Evolutionary conservation across 495 filamentous ascomycete genomes (phyloP).

Genomic region (Neurospora sp.): DNA sequence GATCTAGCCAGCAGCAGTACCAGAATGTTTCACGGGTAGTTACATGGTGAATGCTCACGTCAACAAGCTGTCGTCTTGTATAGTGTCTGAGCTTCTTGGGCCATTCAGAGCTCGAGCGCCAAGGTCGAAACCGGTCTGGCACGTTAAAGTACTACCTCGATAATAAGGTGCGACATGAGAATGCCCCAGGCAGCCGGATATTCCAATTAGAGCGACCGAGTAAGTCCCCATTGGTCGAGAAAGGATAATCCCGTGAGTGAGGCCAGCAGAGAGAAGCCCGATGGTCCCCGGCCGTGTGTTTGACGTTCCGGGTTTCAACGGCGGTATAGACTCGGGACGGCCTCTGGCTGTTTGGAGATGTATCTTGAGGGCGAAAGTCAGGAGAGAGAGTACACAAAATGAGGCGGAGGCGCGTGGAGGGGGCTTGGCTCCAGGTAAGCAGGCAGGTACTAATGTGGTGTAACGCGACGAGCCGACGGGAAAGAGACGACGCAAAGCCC

Average conservation of each 20-base stretch:
- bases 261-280: not conserved
- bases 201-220: not conserved
- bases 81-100: not conserved
- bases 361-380: not conserved
- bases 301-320: not conserved
- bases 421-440: not conserved
- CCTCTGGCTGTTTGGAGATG: not conserved
- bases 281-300: not conserved
- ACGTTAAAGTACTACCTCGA: not conserved
- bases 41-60: not conserved
- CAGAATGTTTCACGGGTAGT: not conserved
- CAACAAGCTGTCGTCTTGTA: not conserved
- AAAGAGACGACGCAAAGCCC: not conserved
- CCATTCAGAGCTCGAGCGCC: not conserved
- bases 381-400: not conserved
- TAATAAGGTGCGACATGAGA: not conserved
- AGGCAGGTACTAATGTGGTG: not conserved
- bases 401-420: not conserved
- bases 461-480: not conserved
- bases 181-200: not conserved
- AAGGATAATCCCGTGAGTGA: not conserved
- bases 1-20: not conserved
- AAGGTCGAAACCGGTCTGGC: not conserved
- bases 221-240: not conserved
- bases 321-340: not conserved